These are phyloP conservation scores for Aspergillus eucalypticola DNA, from an alignment of 2,329 filamentous ascomycete species.

Conservation along the genomic window DNA sequence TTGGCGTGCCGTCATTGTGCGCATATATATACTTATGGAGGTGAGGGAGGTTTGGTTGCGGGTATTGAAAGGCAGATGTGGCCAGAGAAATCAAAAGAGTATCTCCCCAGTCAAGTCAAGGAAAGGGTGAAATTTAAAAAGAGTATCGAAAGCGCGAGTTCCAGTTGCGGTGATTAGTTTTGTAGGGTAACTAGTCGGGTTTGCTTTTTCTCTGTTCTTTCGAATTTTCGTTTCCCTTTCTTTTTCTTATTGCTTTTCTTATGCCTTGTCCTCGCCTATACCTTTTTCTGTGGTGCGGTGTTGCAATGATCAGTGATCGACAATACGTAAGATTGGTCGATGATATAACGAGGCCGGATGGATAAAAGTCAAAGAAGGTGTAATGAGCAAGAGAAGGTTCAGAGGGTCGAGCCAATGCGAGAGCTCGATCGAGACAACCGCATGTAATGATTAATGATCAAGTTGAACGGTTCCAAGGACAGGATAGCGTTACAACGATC, in stretches of 20 bases:
- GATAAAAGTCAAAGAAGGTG: slow-evolving; percentile 4
- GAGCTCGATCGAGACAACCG: not conserved
- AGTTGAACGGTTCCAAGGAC: slow-evolving; percentile 6
- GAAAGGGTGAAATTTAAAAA: not conserved
- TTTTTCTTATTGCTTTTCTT: slow-evolving; percentile 6
- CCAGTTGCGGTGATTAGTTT: slow-evolving; percentile 1
- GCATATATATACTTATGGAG: slow-evolving; percentile 9
- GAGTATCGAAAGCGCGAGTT: not conserved
- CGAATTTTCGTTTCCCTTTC: not conserved
- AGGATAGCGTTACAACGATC: slow-evolving; percentile 13
- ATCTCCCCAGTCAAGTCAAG: too few relatives aligned
- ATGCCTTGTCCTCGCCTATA: slow-evolving; percentile 13
- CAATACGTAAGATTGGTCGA: slow-evolving; percentile 18
- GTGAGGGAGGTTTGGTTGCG: not conserved
- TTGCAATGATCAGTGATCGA: slow-evolving; percentile 13
- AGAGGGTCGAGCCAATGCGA: not conserved
- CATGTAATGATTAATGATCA: slow-evolving; percentile 13
- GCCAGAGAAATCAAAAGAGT: not conserved
- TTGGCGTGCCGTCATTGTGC: slow-evolving; percentile 42
- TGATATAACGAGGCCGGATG: slow-evolving; percentile 18
- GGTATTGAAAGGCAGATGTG: slow-evolving; percentile 15
- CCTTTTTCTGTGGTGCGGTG: slow-evolving; percentile 8
- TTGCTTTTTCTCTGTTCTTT: slow-evolving; percentile 13
- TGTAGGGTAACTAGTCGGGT: slow-evolving; percentile 7
- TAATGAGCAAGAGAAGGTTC: slow-evolving; percentile 3